Base-by-base conservation (phyloP, 1,139 yeast genomes). In the Geotrichum phurueaensis region DNA sequence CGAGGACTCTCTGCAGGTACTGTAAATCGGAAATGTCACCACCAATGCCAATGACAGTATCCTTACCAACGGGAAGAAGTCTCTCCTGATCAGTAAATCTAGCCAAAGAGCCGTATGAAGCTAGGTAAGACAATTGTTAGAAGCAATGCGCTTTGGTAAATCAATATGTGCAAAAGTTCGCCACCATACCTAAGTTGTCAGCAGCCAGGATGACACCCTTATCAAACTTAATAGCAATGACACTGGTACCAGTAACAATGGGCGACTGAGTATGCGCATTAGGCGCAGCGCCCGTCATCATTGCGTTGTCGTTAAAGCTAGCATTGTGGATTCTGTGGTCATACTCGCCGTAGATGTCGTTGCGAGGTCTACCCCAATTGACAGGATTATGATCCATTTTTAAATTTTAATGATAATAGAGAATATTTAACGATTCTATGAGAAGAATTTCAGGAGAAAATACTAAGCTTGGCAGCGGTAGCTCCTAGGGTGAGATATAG, bases 1-100 rank as follows among this genome's bases (percentile, higher is more conserved):
- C 92, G 65, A 95, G 80, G 58, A 86, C 73, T 64, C 91, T 79
- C 70, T 86, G 84, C 63, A 95, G 76, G 66, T 90, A 85, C 75
- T 95, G 99, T 77, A 92, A 81, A 76, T 95, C 99, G 51, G 96
- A 87, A 54, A 94, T 84, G 74, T 95, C 99, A 57, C 99, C 99
- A 57, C 96, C 87, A 54, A 92, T 79, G 56, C 99, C 99, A 59
- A 95, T 97, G 58, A 91, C 86, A 0, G 97, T 88, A 66, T 87
- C 86, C 39, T 80, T 75, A 9, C 99, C 99, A 36, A 92, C 96
- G 63, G 82, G 82, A 70, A 91, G 77, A 71, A 95, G 78, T 73
- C 99, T 84, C 73, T 94, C 96, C 65, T 89, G 81, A 74, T 92
- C 85, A 65, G 83, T 86, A 76, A 92, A 89, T 69, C 97, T 82